Evolutionary conservation across 192 early-diverging fungal genomes (phyloP), one percentile per base, ranked within the genome.

Genomic region (Linnemannia hyalina): DNA sequence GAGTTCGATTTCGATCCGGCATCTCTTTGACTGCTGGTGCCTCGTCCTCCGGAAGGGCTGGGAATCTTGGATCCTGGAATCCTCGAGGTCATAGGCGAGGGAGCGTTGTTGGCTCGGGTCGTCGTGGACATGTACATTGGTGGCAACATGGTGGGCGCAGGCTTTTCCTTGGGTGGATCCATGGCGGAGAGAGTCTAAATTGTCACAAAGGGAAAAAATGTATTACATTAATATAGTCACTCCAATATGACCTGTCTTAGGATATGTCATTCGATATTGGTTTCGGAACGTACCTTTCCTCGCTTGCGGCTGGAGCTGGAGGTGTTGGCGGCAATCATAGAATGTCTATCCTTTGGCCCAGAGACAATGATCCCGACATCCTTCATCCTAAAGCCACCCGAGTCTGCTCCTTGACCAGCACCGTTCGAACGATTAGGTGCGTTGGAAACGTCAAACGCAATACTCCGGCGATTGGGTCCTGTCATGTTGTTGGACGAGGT

Each of bases 91-190:
- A 85, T 85, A 9, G 82, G 74, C 1, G 83, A 80, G 35, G 78
- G 69, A 9, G 74, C 54, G 32, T 77, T 80, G n/a, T 38, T 78
- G 20, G 65, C 44, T 54, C 84, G 77, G 23, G 84, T 73, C 7
- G 85, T 82, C 8, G 88, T 89, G 57, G 90, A 82, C 69, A 80
- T 88, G 42, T 83, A 88, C 82, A 84, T 90, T 26, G 89, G 77
- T 1, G 89, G 90, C 68, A 87, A 80, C 23, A 57, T 90, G 54
- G 77, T 88, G 22, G 88, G 57, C 4, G 60, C 83, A 23, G 81
- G 81, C 20, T 91, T 88, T 49, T 68, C 82, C 40, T 83, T 86
- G 13, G 89, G 83, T 54, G 82, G 76, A 6, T 73, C 80, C 47
- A 75, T 89, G 5, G 82, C 81, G 2, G 81, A 83, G 20, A 83